These are phyloP conservation scores for Paracoccidioides brasiliensis DNA, from an alignment of 2,329 filamentous ascomycete species.

Conservation along the genomic window DNA sequence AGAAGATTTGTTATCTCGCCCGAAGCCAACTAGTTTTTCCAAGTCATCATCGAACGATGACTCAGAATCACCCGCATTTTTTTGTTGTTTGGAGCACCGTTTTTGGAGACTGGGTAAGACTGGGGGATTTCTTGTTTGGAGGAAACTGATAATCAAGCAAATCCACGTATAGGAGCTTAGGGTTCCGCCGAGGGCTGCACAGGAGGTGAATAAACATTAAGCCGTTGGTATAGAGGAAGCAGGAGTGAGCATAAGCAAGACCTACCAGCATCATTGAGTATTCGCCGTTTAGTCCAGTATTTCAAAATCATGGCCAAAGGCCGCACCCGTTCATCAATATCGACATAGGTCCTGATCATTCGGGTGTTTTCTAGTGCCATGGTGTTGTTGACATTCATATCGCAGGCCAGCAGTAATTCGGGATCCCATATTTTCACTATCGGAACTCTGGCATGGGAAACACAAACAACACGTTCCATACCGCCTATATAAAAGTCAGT, in stretches of 20 bases:
- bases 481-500: conserved; percentile 49
- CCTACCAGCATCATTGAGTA: conserved; percentile 92
- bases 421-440: conserved; percentile 99
- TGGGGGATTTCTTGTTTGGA: conserved; percentile 74
- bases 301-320: conserved; percentile 95
- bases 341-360: conserved; percentile 95
- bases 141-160: conserved; percentile 91
- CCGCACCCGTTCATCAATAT: conserved; percentile 79
- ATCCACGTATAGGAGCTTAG: conserved; percentile 99
- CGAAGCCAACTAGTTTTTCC: conserved; percentile 58
- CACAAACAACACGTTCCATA: conserved; percentile 93
- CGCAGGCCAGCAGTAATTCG: conserved; percentile 73
- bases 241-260: conserved; percentile 3
- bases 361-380: conserved; percentile 88
- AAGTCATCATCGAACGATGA: conserved; percentile 76
- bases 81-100: conserved; percentile 40
- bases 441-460: conserved; percentile 87
- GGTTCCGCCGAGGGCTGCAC: conserved; percentile 72
- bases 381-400: conserved; percentile 99
- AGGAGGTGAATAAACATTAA: conserved; percentile 12
- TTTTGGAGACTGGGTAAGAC: conserved; percentile 79
- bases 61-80: conserved; percentile 50
- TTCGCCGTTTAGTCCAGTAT: conserved; percentile 85
- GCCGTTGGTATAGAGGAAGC: conserved; percentile 1
- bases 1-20: conserved; percentile 65